These are phyloP conservation scores for Ceratocystis cubensis DNA, from an alignment of 2,329 filamentous ascomycete genomes.

Conservation along the genomic window DNA sequence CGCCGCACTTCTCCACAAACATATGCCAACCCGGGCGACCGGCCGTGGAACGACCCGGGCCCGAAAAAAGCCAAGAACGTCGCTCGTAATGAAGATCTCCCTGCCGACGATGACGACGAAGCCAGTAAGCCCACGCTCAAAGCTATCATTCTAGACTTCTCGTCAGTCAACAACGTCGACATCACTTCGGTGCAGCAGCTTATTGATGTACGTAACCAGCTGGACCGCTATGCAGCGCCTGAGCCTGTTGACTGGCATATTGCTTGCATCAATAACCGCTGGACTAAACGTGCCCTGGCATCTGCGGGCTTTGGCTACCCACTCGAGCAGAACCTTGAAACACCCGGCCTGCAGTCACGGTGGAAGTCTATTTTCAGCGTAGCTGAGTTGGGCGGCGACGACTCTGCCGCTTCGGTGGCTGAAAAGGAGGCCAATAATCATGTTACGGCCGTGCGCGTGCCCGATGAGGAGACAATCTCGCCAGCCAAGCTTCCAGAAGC, in stretches of 20 bases:
- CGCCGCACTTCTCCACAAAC: conserved; percentile 60
- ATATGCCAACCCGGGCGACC: conserved; percentile 57
- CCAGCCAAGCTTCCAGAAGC: neutral
- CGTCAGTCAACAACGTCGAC: conserved; percentile 85
- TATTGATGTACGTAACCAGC: conserved; percentile 87
- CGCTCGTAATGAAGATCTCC: conserved; percentile 26
- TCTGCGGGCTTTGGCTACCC: conserved; percentile 83
- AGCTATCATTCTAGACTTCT: conserved; percentile 89
- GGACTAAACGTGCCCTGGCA: conserved; percentile 83
- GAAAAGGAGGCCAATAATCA: conserved; percentile 50
- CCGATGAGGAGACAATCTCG: conserved; percentile 14
- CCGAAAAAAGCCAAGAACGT: conserved; percentile 41
- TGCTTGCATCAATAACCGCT: conserved; percentile 82
- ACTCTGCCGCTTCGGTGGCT: conserved; percentile 56
- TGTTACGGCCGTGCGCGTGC: neutral
- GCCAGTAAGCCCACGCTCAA: conserved; percentile 56
- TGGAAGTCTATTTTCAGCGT: conserved; percentile 97
- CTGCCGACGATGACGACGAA: conserved; percentile 23
- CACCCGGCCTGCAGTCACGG: conserved; percentile 44
- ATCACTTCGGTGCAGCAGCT: conserved; percentile 84
- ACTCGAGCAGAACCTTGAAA: conserved; percentile 33
- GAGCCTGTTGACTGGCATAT: conserved; percentile 89
- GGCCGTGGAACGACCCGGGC: conserved; percentile 91
- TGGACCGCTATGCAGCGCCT: conserved; percentile 72
- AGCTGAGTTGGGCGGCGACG: conserved; percentile 63